Evolutionary conservation across 1,284 basidiomycete species (phyloP).

Genomic region (Leccinum pallidistipes): DNA sequence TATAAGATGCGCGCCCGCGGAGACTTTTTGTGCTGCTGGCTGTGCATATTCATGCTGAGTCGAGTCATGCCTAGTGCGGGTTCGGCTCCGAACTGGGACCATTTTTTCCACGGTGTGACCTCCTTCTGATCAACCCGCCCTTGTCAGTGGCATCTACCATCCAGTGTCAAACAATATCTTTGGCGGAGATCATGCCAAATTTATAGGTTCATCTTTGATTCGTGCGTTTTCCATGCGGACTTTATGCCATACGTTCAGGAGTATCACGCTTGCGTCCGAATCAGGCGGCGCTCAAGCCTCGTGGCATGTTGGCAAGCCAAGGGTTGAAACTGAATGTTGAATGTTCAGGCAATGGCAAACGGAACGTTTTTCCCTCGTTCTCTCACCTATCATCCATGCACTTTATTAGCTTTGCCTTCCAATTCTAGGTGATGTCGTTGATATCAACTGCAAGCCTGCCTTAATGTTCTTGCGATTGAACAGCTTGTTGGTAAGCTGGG

Average conservation of each 20-base stretch:
- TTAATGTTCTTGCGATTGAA: background rate
- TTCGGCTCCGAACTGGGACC: background rate
- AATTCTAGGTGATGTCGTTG: background rate
- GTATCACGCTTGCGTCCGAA: background rate
- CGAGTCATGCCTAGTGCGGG: background rate
- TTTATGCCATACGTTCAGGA: background rate
- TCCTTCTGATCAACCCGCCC: background rate
- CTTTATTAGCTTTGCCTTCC: background rate
- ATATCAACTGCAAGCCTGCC: no score
- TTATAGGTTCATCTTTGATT: background rate
- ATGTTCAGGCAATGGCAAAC: background rate
- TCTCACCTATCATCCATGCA: background rate
- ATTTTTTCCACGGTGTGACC: conserved; percentile 1
- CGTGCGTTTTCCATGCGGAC: conserved; percentile 1
- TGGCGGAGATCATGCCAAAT: conserved; percentile 1
- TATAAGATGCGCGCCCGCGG: background rate
- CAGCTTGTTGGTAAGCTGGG: conserved; percentile 11
- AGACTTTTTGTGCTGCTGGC: background rate
- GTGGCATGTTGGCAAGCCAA: conserved; percentile 23
- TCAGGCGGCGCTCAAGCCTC: conserved; percentile 16
- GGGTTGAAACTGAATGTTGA: no score
- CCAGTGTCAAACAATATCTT: background rate
- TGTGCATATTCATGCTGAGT: background rate
- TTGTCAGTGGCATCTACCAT: conserved; percentile 8
- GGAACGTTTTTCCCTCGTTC: conserved; percentile 13